These are phyloP conservation scores for Gymnopilus junonius DNA, from an alignment of 768 basidiomycete genomes.

Conservation along the genomic window DNA sequence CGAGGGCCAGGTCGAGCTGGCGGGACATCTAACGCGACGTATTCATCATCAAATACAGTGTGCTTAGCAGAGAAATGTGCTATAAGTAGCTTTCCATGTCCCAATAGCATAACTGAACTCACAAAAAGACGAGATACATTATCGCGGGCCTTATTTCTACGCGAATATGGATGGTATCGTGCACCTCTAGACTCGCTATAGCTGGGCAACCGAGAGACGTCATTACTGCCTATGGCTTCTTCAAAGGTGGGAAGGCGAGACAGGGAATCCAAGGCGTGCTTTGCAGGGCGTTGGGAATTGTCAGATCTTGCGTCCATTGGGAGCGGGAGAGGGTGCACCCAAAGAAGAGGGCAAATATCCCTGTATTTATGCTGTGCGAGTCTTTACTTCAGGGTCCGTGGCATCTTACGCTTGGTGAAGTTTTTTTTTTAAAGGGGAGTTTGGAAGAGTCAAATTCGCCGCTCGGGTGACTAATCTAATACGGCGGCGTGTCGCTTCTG, in stretches of 20 bases:
- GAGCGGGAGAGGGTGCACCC: neutral
- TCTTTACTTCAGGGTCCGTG: neutral
- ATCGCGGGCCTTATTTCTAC: neutral
- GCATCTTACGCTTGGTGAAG: neutral
- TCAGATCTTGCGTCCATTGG: neutral
- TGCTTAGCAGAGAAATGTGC: constrained; percentile 19
- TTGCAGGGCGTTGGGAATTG: neutral
- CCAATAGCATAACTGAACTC: neutral
- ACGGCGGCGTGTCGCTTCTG: constrained; percentile 8
- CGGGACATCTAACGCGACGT: constrained; percentile 19
- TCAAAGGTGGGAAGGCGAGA: constrained; percentile 9
- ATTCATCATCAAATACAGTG: constrained; percentile 30
- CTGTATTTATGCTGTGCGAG: neutral
- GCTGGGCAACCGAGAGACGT: constrained; percentile 6
- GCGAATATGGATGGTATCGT: constrained; percentile 12
- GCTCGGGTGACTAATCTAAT: constrained; percentile 2
- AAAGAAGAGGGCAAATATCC: neutral
- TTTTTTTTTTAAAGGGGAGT: neutral
- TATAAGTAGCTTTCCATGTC: neutral
- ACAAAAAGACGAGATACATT: neutral
- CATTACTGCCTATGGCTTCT: constrained; percentile 3
- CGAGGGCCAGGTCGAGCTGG: constrained; percentile 6
- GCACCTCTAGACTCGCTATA: constrained; percentile 2
- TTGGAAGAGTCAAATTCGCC: neutral
- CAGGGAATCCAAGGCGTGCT: neutral